phyloP scores from a whole-genome alignment of 345 rosid genomes.

The Angophora floribunda region DNA sequence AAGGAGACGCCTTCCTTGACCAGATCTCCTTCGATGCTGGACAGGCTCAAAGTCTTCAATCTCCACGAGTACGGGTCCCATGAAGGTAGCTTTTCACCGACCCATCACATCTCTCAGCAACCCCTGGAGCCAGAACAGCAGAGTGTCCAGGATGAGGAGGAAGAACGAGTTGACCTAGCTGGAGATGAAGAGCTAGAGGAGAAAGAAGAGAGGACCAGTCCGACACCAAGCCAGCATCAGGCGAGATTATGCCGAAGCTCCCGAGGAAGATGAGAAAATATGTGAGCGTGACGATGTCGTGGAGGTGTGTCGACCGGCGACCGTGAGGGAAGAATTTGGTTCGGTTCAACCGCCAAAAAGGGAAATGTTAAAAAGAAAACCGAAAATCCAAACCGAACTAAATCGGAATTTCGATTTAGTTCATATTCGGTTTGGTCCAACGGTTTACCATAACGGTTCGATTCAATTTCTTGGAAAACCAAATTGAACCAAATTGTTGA shows the following conservation, averaged over 20 bases:
- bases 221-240: constrained; percentile 46
- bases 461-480: too few species aligned
- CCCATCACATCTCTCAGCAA: not conserved
- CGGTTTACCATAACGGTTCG: accelerated
- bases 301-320: constrained; percentile 10
- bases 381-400: too few species aligned
- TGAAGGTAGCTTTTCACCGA: constrained; percentile 17
- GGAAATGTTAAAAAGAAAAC: too few species aligned
- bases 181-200: not conserved
- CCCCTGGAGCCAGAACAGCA: not conserved
- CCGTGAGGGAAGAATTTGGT: not conserved
- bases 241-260: constrained; percentile 41
- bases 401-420: too few species aligned
- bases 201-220: constrained; percentile 28
- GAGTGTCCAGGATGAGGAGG: not conserved
- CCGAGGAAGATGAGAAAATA: constrained; percentile 77
- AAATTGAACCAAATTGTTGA: too few species aligned
- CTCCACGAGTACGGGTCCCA: constrained; percentile 41
- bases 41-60: constrained; percentile 33
- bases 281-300: constrained; percentile 41
- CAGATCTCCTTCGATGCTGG: constrained; percentile 17
- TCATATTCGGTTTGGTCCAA: too few species aligned
- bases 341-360: too few species aligned
- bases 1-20: too few species aligned
- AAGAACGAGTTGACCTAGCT: not conserved